Evolutionary conservation across 371 early-diverging fungal species (phyloP), one percentile per base, ranked within the genome.

Genomic region (Rhizopus delemar): DNA sequence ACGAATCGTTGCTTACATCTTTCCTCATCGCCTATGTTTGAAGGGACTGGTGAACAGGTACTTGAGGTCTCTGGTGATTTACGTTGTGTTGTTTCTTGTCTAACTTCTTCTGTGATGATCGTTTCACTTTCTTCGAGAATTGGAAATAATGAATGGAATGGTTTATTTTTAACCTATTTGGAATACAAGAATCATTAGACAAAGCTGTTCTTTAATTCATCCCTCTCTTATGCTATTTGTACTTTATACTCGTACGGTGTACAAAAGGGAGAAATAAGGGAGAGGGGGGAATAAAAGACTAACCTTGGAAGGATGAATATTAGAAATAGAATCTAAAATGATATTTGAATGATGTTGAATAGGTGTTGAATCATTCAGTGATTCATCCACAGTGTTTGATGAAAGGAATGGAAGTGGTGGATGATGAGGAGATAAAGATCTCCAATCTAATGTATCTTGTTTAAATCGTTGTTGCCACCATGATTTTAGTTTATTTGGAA

Each of bases 51-150:
- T 48, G 48, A 48, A 12, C 15, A n/a, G 7, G 48, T n/a, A 15
- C 51, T 51, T n/a, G 51, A 33, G 9, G 51, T 51, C 35, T 51
- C 33, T 6, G 33, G 51, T 2, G 51, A 51, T 51, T 13, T 51
- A 51, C 8, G 46, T 13, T 13, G 39, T 22, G 39, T 38, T 38
- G 39, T 38, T 11, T 48, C 28, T 16, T 48, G 48, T 22, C 29
- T 49, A 1, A 60, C 29, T 2, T 69, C 66, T 46, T 67, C 64
- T n/a, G 66, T 64, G 56, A 62, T 60, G 43, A 70, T 58, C 16
- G 59, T 68, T 45, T 73, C 73, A 28, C 73, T 76, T 68, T 75
- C 76, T 69, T 76, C 77, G 22, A 71, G 43, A 29, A 76, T 76
- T 5, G 77, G 70, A 41, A 56, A 73, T 22, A 76, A 41, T 3